Evolutionary conservation across 1,284 basidiomycete species (phyloP), one percentile per base, ranked within the genome.

Genomic region (Cryptococcus sp.): DNA sequence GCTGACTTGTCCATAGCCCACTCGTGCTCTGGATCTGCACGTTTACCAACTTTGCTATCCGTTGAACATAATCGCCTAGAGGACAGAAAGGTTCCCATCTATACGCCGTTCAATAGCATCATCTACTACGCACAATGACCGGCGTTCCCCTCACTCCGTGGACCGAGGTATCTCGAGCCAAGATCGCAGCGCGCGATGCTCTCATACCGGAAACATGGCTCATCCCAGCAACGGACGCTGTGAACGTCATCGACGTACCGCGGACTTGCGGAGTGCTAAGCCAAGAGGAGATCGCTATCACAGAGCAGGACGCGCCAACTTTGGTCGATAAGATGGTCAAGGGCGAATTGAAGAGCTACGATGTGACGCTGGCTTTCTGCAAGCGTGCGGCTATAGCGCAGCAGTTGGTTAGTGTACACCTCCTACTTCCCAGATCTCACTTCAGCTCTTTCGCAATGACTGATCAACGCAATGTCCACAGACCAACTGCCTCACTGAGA

Each of bases 381-480:
- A 91, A 92, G 78, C 81, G 89, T 20, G 88, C 90, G 0, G 81
- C 89, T 49, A 78, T 92, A 50, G 89, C 91, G 0, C 90, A 92
- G 58, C 91, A 92, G 71, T 75, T 90, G 15, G 90, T 90, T 59
- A 70, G 86, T 79, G 5, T 26, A 15, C 16, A 38, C 34, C 10
- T 39, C 34, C 5, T 5, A 41, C 45, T 15, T 16, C 26, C n/a
- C n/a, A n/a, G n/a, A n/a, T 39, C 34, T 5, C 5, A 41, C 45
- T 15, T 16, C 26, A 34, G 6, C 44, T 37, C 8, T 13, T 54
- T 37, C 20, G n/a, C 34, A 17, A 0, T 22, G 49, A 8, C 16
- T 38, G 34, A 4, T 43, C 25, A 44, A 23, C 46, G 47, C 23
- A 43, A 11, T 38, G 37, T 49, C 38, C 51, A 3, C 50, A 78